A percentile compares a stretch with the other conserved stretches of the same genome.
Evolutionary conservation across 768 basidiomycete species (phyloP).

Genomic region (Lactifluus volemus): DNA sequence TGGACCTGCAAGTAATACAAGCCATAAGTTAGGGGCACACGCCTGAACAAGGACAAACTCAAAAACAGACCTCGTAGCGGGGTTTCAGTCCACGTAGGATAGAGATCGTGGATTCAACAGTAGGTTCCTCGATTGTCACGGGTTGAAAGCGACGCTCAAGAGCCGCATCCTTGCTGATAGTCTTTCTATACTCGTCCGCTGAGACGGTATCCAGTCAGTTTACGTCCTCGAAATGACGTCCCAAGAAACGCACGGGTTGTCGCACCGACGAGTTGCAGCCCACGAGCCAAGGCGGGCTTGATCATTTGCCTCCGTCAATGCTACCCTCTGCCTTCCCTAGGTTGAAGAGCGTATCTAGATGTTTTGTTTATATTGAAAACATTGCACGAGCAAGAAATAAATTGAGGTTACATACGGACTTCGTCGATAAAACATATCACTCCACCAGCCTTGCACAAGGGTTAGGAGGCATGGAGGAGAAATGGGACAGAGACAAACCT

Average conservation of each 20-base stretch:
- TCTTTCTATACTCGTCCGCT: slow-evolving; percentile 87
- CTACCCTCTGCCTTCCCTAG: slow-evolving; percentile 89
- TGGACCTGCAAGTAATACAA: slow-evolving; percentile 36
- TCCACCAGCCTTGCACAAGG: slow-evolving; percentile 44
- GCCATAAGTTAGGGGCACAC: not conserved
- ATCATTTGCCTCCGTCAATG: slow-evolving; percentile 93
- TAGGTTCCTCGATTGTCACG: slow-evolving; percentile 80
- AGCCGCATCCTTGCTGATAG: slow-evolving; percentile 86
- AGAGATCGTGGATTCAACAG: slow-evolving; percentile 74
- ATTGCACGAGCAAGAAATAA: not conserved
- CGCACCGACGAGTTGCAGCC: slow-evolving; percentile 82
- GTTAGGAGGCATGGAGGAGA: slow-evolving; percentile 14
- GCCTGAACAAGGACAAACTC: too few species aligned
- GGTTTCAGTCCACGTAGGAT: slow-evolving; percentile 83
- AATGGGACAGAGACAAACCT: slow-evolving; percentile 32
- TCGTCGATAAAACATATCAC: slow-evolving; percentile 94
- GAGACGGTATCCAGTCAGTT: not conserved
- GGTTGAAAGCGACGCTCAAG: slow-evolving; percentile 90
- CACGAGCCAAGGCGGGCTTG: slow-evolving; percentile 82
- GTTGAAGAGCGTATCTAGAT: slow-evolving; percentile 67
- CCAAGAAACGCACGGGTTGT: slow-evolving; percentile 59
- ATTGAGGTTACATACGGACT: slow-evolving; percentile 54
- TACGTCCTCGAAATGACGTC: not conserved
- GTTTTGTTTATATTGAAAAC: not conserved
- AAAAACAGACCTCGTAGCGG: slow-evolving; percentile 52